phyloP scores from a whole-genome alignment of 495 filamentous ascomycete genomes.

The Trichoderma orchidacearum region DNA sequence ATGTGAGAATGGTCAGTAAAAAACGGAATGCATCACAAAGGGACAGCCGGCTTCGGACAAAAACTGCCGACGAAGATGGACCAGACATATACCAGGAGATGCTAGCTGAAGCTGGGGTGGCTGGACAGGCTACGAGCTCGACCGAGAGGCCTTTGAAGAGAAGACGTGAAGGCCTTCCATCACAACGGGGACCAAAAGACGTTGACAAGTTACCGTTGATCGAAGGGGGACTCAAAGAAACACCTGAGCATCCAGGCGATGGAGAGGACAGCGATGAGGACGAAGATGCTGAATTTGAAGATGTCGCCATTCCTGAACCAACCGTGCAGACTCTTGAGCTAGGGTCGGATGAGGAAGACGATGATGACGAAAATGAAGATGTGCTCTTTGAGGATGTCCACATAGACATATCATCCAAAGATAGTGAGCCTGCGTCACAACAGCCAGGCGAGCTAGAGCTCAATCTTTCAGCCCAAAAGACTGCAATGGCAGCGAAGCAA shows the following conservation, averaged over 20 bases:
- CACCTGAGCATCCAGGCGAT: not conserved
- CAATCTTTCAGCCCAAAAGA: conserved; percentile 29
- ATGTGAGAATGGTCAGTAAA: not conserved
- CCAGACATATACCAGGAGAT: conserved; percentile 52
- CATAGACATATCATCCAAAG: conserved; percentile 7
- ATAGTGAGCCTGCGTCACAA: not conserved
- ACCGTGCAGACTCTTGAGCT: conserved; percentile 13
- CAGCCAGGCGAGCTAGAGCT: conserved; percentile 43
- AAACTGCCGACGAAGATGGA: conserved; percentile 10
- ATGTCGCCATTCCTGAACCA: conserved; percentile 15
- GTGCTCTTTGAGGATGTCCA: conserved; percentile 23
- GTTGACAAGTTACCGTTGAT: conserved; percentile 1
- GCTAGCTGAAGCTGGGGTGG: conserved; percentile 46
- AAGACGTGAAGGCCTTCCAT: conserved; percentile 16
- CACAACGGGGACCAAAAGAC: not conserved
- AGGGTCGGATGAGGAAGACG: conserved; percentile 16
- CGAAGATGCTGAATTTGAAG: conserved; percentile 20
- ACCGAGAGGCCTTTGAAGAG: conserved; percentile 24
- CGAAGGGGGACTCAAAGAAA: conserved; percentile 4
- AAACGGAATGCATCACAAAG: not conserved
- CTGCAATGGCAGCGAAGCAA: conserved; percentile 16
- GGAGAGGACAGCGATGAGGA: conserved; percentile 5
- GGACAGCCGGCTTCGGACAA: not conserved
- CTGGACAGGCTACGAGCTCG: conserved; percentile 9
- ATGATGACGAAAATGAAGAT: conserved; percentile 20